These are phyloP conservation scores for Xanthoceras sorbifolium DNA, from an alignment of 345 rosid genomes.

Conservation along the genomic window DNA sequence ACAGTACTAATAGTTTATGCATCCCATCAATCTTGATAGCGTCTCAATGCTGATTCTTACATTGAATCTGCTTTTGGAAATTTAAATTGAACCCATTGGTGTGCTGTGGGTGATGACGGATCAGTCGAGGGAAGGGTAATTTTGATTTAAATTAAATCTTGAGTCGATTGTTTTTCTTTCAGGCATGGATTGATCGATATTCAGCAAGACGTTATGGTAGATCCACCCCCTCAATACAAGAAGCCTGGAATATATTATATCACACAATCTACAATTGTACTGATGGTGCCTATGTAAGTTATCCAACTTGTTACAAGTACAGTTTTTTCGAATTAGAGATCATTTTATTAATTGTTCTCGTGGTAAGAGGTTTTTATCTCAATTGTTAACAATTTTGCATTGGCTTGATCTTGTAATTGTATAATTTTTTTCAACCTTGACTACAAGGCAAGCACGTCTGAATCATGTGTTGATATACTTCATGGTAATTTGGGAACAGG, in stretches of 20 bases:
- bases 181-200: slow-evolving; percentile 63
- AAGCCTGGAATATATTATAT: slow-evolving; percentile 61
- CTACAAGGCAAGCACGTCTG: background rate
- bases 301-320: background rate
- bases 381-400: background rate
- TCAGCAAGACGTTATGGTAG: slow-evolving; percentile 62
- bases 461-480: background rate
- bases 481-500: slow-evolving; percentile 38
- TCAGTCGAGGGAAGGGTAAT: background rate
- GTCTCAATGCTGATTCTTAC: background rate
- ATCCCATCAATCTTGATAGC: background rate
- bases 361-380: background rate
- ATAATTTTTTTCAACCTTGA: background rate
- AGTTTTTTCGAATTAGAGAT: background rate
- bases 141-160: background rate
- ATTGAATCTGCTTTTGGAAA: background rate
- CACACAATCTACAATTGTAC: slow-evolving; percentile 73
- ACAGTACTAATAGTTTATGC: background rate
- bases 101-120: background rate
- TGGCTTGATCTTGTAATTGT: slow-evolving; percentile 4
- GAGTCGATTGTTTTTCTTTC: slow-evolving; percentile 21
- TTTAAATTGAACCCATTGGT: background rate
- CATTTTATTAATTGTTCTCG: background rate
- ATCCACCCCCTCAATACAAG: slow-evolving; percentile 39
- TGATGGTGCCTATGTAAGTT: slow-evolving; percentile 64